Percentiles rank a stretch among this genome's conserved stretches.
Evolutionary conservation across 2,329 filamentous ascomycete species (phyloP).

Genomic region (Sordariomycetes sp.): DNA sequence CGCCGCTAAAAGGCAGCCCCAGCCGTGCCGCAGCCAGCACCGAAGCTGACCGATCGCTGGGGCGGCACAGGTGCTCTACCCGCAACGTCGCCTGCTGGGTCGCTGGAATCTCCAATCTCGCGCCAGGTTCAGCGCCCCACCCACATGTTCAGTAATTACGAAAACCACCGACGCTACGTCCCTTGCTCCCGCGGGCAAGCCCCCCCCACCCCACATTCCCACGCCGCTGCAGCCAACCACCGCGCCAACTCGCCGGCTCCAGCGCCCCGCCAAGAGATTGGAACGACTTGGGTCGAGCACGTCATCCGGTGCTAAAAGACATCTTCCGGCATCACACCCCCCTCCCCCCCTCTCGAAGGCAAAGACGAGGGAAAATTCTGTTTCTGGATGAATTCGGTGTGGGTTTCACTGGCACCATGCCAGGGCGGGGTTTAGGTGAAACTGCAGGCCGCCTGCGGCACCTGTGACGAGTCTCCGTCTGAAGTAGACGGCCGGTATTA

Average conservation of each 20-base stretch:
- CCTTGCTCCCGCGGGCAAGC: background rate
- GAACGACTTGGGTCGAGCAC: constrained; percentile 8
- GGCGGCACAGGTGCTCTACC: no score
- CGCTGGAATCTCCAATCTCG: background rate
- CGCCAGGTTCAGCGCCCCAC: background rate
- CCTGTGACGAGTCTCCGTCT: no score
- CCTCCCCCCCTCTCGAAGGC: background rate
- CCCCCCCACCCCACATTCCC: constrained; percentile 5
- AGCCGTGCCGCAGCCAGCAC: no score
- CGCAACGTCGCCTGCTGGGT: no score
- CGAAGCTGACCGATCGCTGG: no score
- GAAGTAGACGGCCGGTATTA: no score
- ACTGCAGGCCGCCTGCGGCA: no score
- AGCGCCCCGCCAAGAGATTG: background rate
- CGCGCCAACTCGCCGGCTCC: background rate
- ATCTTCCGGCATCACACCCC: background rate
- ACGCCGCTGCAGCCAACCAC: no score
- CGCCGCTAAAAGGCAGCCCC: no score
- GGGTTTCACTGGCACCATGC: no score
- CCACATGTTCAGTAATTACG: background rate
- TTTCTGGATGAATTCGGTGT: background rate
- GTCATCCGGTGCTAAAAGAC: constrained; percentile 12
- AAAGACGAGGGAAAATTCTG: background rate
- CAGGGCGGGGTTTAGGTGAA: no score
- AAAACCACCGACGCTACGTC: background rate